Evolutionary conservation across 805 yeast species (phyloP), one percentile per base, ranked within the genome.

Genomic region (Novakomyces olei): DNA sequence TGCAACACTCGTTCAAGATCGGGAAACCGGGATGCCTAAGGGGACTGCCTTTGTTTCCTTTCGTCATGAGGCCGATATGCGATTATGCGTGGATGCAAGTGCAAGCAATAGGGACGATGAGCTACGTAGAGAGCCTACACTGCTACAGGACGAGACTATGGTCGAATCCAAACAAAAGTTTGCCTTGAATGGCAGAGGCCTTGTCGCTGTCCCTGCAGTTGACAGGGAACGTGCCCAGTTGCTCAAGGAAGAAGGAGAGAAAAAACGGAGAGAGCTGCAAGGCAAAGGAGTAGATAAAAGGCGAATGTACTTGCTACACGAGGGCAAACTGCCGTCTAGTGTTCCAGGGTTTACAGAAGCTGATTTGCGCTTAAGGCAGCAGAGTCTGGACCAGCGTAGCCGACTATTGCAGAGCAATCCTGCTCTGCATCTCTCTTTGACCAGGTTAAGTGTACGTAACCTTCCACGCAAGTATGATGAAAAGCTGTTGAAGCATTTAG

Each of bases 1-100:
- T 49, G 98, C 98, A 1, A 61, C 88, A 29, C 94, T 96, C 0
- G 98, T 88, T 9, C 61, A 74, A 39, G 98, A 88, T 47, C 76
- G 61, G 46, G 74, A 61, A 35, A 72, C 92, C 2, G 92, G 91
- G 4, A 57, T 78, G 38, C 85, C 96, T 8, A 77, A 65, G 49
- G 98, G 98, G 39, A 75, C 94, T 1, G 98, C 94, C 0, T 88
- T 88, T 49, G 92, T 88, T 27, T 92, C 93, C 0, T 88, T 88
- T 49, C 53, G 50, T 32, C 57, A 63, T 15, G 67, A 66, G 34
- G 69, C 63, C 4, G 67, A n/a, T n/a, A n/a, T n/a, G n/a, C n/a
- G n/a, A n/a, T n/a, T n/a, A n/a, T n/a, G n/a, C n/a, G n/a, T n/a
- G n/a, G n/a, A n/a, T n/a, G n/a, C n/a, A n/a, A n/a, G n/a, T n/a